These are phyloP conservation scores for Cryphonectria nitschkei DNA, from an alignment of 2,329 filamentous ascomycete species.

Conservation along the genomic window DNA sequence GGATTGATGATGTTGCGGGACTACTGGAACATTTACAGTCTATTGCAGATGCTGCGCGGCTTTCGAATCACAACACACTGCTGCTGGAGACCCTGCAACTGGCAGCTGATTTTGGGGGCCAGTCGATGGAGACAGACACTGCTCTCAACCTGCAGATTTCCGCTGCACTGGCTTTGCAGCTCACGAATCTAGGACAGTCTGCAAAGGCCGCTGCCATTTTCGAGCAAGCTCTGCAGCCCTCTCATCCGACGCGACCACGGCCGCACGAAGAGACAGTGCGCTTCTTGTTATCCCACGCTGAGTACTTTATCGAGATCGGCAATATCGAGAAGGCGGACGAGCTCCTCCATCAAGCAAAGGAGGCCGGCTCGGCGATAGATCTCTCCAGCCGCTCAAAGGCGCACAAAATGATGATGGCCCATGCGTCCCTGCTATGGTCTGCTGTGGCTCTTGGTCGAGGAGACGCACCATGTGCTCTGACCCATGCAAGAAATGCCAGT, in stretches of 20 bases:
- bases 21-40: constrained; percentile 56
- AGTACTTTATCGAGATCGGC: constrained; percentile 72
- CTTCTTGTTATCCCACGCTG: constrained; percentile 73
- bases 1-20: constrained; percentile 53
- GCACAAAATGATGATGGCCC: constrained; percentile 57
- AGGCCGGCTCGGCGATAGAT: constrained; percentile 31
- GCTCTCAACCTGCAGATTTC: constrained; percentile 29
- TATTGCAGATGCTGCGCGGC: constrained; percentile 53
- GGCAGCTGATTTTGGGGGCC: constrained; percentile 46
- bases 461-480: constrained; percentile 60
- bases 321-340: constrained; percentile 63
- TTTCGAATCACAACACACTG: constrained; percentile 53
- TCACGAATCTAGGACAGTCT: constrained; percentile 57
- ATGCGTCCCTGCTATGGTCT: constrained; percentile 68
- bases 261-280: constrained; percentile 48
- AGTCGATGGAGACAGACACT: constrained; percentile 30
- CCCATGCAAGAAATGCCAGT: constrained; percentile 60
- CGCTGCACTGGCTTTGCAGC: constrained; percentile 55
- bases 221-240: constrained; percentile 38
- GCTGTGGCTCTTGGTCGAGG: constrained; percentile 66
- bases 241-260: constrained; percentile 22
- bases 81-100: constrained; percentile 53
- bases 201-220: constrained; percentile 51
- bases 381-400: constrained; percentile 38
- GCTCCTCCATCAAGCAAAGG: constrained; percentile 46